phyloP scores from a whole-genome alignment of 202 grass and related monocot genomes.

The Musa balbisiana region DNA sequence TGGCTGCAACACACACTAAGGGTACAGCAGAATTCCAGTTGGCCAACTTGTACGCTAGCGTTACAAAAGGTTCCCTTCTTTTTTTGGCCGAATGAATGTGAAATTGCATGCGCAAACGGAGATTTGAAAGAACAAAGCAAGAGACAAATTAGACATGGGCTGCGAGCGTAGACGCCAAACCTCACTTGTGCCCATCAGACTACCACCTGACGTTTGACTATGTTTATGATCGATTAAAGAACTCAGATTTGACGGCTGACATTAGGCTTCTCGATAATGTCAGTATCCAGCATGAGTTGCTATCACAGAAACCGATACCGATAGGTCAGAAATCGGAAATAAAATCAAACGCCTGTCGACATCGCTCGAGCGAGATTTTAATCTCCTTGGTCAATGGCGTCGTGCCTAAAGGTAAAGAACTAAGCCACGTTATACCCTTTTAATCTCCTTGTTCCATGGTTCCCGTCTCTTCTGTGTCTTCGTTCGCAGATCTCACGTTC shows the following conservation, averaged over 20 bases:
- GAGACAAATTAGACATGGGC: too few relatives aligned
- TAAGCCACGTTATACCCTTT: too few relatives aligned
- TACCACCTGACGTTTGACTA: too few relatives aligned
- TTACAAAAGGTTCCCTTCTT: not conserved
- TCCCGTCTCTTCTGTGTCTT: too few relatives aligned
- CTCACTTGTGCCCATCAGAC: not conserved
- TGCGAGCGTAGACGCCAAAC: not conserved
- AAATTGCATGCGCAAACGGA: not conserved
- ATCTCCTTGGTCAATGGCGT: too few relatives aligned
- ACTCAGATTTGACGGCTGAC: not conserved
- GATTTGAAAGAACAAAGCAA: not conserved
- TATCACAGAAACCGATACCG: not conserved
- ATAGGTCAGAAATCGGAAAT: too few relatives aligned
- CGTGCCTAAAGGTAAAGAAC: too few relatives aligned
- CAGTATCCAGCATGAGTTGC: not conserved
- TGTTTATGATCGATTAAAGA: not conserved
- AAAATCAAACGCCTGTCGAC: too few relatives aligned
- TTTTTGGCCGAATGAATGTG: not conserved
- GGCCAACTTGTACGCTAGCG: not conserved
- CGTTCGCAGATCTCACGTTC: too few relatives aligned
- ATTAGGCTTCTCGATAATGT: not conserved
- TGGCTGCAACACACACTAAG: too few relatives aligned
- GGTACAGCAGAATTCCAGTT: not conserved
- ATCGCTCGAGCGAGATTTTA: too few relatives aligned
- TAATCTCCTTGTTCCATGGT: too few relatives aligned